Conservation (phyloP, 2,329 filamentous ascomycete genomes). For the Epichloe gansuensis region DNA sequence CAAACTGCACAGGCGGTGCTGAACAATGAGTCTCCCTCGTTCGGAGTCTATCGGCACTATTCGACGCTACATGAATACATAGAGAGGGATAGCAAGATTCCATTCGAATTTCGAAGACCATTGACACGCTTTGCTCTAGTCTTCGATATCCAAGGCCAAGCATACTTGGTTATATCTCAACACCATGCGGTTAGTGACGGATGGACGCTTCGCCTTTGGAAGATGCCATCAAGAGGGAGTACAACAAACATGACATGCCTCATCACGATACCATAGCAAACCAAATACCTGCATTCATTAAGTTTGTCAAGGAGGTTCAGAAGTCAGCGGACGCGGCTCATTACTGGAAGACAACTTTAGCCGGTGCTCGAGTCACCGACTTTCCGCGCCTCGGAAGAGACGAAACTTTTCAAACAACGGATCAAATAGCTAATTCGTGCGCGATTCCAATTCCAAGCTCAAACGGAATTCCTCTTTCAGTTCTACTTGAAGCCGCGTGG, state of each 20-base stretch:
- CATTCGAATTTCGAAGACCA: background rate
- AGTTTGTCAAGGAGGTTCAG: background rate
- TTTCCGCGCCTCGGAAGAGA: background rate
- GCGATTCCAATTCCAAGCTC: background rate
- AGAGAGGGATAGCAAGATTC: background rate
- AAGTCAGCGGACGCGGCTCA: background rate
- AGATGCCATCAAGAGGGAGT: background rate
- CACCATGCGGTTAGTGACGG: background rate
- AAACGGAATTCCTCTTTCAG: conserved; percentile 5
- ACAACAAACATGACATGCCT: background rate
- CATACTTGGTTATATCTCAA: background rate
- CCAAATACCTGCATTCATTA: background rate
- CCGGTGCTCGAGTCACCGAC: background rate
- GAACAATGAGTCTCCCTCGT: background rate
- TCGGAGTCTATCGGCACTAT: background rate
- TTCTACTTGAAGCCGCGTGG: conserved; percentile 14
- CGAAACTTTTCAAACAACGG: background rate
- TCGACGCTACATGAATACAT: background rate
- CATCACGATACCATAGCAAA: background rate
- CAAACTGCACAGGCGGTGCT: background rate
- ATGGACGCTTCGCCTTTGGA: background rate
- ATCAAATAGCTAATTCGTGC: background rate
- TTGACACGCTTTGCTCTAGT: background rate
- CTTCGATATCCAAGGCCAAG: background rate
- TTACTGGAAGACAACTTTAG: background rate